Evolutionary conservation across 129 eudicot genomes (phyloP).

Genomic region (Flaveria sonorensis): DNA sequence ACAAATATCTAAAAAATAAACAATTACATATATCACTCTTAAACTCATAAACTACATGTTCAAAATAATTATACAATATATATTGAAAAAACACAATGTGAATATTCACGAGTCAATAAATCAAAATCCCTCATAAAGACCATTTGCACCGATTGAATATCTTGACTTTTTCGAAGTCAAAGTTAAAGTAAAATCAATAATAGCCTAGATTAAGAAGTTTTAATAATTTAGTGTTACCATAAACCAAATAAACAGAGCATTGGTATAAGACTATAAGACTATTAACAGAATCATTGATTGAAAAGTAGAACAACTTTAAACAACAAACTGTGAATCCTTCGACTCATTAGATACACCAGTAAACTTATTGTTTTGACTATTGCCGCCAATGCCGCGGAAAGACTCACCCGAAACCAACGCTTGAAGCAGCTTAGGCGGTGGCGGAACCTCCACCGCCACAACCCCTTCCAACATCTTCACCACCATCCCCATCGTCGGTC

Average conservation of each 20-base stretch:
- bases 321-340: constrained; percentile 35
- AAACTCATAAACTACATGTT: too few species aligned
- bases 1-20: too few species aligned
- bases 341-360: constrained; percentile 41
- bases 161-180: constrained; percentile 22
- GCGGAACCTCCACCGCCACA: constrained; percentile 73
- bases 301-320: constrained; percentile 8
- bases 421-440: constrained; percentile 90
- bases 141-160: neutral
- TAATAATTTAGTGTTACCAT: neutral
- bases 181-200: constrained; percentile 9
- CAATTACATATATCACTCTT: too few species aligned
- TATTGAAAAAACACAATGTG: neutral
- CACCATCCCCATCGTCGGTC: constrained; percentile 97
- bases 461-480: constrained; percentile 95
- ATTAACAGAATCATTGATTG: constrained; percentile 23
- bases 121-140: neutral
- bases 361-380: constrained; percentile 31
- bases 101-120: neutral
- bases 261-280: constrained; percentile 16
- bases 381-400: constrained; percentile 58
- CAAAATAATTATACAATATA: too few species aligned
- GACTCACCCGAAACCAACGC: constrained; percentile 96
- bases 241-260: constrained; percentile 20
- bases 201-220: neutral